Conservation (phyloP, 768 basidiomycete genomes). For the Lentinula edodes region DNA sequence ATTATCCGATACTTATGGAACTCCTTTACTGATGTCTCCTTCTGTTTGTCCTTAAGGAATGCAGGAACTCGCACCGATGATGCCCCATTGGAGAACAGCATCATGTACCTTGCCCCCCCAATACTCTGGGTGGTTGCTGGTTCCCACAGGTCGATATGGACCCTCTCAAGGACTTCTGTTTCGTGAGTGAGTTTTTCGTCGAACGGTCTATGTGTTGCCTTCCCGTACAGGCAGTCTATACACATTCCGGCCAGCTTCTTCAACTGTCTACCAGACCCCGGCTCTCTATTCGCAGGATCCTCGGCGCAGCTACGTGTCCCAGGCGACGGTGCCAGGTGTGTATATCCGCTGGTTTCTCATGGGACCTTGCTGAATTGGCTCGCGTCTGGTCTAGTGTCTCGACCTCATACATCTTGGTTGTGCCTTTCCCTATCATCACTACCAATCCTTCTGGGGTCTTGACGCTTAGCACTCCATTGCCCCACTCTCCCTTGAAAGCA, state of each 20-base stretch:
- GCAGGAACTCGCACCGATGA: constrained; percentile 9
- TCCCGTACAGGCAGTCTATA: constrained; percentile 22
- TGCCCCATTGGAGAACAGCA: constrained; percentile 17
- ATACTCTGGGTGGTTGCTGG: constrained; percentile 12
- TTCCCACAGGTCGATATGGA: constrained; percentile 21
- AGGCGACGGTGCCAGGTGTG: background rate
- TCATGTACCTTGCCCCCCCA: constrained; percentile 16
- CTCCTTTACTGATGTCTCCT: constrained; percentile 11
- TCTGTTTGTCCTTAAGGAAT: constrained; percentile 19
- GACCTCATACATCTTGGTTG: no score
- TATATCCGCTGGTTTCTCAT: no score
- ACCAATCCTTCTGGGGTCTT: no score
- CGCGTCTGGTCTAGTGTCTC: no score
- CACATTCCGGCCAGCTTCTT: background rate
- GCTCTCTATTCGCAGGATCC: constrained; percentile 10
- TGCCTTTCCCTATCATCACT: no score
- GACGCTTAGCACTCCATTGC: no score
- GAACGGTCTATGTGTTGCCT: constrained; percentile 16
- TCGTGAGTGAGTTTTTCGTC: constrained; percentile 14
- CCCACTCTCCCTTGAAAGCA: no score
- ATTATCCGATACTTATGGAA: constrained; percentile 10
- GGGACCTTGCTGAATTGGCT: no score
- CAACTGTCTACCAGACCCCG: constrained; percentile 14
- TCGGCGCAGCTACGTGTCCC: constrained; percentile 10
- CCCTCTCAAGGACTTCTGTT: constrained; percentile 10